Percentiles rank a stretch among this genome's conserved stretches.
phyloP scores from a whole-genome alignment of 192 early-diverging fungal species.

The Podila horticola region DNA sequence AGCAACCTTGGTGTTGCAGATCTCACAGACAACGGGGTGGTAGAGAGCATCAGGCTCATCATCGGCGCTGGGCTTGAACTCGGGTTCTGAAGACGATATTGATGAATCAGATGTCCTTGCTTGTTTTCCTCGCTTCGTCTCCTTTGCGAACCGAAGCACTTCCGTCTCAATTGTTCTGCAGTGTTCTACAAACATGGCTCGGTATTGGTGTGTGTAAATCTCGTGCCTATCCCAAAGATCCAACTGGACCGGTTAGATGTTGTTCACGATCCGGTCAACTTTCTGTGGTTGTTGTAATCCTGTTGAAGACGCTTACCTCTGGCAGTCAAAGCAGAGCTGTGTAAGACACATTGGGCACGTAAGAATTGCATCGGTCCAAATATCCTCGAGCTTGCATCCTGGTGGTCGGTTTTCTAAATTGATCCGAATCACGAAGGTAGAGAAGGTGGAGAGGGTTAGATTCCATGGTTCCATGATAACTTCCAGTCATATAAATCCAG shows the following conservation, averaged over 20 bases:
- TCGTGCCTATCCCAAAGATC: slow-evolving; percentile 57
- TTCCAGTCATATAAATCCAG: too few species aligned
- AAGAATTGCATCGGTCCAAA: slow-evolving; percentile 65
- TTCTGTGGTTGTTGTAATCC: too few species aligned
- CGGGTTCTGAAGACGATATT: slow-evolving; percentile 6
- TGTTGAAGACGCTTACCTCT: slow-evolving; percentile 53
- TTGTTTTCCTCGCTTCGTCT: slow-evolving; percentile 17
- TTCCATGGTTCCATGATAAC: too few species aligned
- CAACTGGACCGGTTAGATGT: not conserved
- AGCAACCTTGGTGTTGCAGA: slow-evolving; percentile 70
- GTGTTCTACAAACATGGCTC: slow-evolving; percentile 76
- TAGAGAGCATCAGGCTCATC: slow-evolving; percentile 50
- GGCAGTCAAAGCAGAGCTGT: slow-evolving; percentile 67
- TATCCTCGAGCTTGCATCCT: slow-evolving; percentile 21
- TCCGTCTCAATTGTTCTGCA: slow-evolving; percentile 61
- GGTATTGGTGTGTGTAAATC: slow-evolving; percentile 65
- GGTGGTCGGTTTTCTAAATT: slow-evolving; percentile 37
- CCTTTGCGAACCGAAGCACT: slow-evolving; percentile 46
- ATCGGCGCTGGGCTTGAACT: slow-evolving; percentile 15
- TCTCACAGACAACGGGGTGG: slow-evolving; percentile 65
- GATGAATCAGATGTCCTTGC: not conserved
- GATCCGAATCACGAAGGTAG: not conserved
- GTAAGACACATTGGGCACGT: slow-evolving; percentile 72
- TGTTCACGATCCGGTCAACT: not conserved
- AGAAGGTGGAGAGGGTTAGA: too few species aligned